Conservation (phyloP, 2,329 filamentous ascomycete species). For the Colletotrichum plurivorum region DNA sequence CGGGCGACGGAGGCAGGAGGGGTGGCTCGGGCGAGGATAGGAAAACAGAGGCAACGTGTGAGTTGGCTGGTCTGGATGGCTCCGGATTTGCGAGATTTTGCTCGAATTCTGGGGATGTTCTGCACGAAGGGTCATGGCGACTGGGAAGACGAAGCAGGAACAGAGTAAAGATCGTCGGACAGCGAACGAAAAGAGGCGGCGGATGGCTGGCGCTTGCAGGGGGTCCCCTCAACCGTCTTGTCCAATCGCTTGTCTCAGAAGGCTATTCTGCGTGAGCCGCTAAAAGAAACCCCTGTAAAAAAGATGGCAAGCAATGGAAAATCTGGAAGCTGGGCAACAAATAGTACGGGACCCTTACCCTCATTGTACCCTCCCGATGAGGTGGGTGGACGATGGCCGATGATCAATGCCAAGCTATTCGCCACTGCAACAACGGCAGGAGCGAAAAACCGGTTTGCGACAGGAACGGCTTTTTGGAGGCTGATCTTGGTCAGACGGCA, state of each 20-base stretch:
- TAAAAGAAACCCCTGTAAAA: constrained; percentile 17
- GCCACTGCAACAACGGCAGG: constrained; percentile 34
- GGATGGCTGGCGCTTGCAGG: constrained; percentile 39
- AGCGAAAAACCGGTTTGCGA: constrained; percentile 39
- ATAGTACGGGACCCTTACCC: constrained; percentile 24
- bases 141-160: constrained; percentile 37
- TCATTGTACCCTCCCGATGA: background rate
- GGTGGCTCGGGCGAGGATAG: background rate
- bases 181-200: constrained; percentile 27
- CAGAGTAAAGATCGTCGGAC: constrained; percentile 38
- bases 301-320: constrained; percentile 23
- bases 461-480: constrained; percentile 37
- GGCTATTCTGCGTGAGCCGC: constrained; percentile 22
- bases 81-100: constrained; percentile 29
- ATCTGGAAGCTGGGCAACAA: constrained; percentile 12
- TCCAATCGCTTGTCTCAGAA: constrained; percentile 20
- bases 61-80: constrained; percentile 20
- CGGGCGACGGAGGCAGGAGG: background rate
- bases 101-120: constrained; percentile 18
- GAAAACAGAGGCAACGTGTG: constrained; percentile 22
- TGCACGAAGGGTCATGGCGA: constrained; percentile 40
- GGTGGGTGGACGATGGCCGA: constrained; percentile 20
- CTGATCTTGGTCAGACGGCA: constrained; percentile 35
- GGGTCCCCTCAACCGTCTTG: constrained; percentile 14
- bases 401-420: constrained; percentile 39